Evolutionary conservation across 768 basidiomycete species (phyloP).

Genomic region (Phanerodontia chrysosporium): DNA sequence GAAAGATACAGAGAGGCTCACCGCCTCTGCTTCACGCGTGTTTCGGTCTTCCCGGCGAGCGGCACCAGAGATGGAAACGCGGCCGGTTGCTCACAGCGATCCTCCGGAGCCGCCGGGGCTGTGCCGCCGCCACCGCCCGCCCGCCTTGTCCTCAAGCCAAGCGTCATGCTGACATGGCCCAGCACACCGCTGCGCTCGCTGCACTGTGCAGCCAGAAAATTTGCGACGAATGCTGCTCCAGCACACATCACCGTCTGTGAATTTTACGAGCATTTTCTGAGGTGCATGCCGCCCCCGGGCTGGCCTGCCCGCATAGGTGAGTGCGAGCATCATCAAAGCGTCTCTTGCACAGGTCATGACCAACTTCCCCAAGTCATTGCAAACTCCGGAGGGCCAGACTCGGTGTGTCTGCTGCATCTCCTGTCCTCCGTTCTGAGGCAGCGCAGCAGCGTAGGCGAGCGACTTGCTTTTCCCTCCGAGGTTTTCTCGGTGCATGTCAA

Average conservation of each 20-base stretch:
- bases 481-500: slow-evolving; percentile 62
- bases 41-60: background rate
- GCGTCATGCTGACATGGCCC: background rate
- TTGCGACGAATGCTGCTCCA: background rate
- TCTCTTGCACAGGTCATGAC: background rate
- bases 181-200: background rate
- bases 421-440: slow-evolving; percentile 40
- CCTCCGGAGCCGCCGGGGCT: background rate
- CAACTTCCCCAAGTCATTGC: slow-evolving; percentile 51
- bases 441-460: background rate
- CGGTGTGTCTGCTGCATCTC: slow-evolving; percentile 72
- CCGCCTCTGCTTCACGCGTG: slow-evolving; percentile 1
- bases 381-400: slow-evolving; percentile 82
- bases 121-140: background rate
- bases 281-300: slow-evolving; percentile 44
- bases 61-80: slow-evolving; percentile 7
- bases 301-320: slow-evolving; percentile 48
- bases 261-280: slow-evolving; percentile 43
- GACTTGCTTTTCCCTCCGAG: slow-evolving; percentile 16
- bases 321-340: slow-evolving; percentile 3
- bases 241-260: slow-evolving; percentile 42
- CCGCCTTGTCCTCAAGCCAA: too few relatives aligned
- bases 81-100: slow-evolving; percentile 9
- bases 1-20: background rate
- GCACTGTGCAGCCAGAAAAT: background rate